Conservation (phyloP, 2,329 filamentous ascomycete genomes). For the Fusarium vanettenii region DNA sequence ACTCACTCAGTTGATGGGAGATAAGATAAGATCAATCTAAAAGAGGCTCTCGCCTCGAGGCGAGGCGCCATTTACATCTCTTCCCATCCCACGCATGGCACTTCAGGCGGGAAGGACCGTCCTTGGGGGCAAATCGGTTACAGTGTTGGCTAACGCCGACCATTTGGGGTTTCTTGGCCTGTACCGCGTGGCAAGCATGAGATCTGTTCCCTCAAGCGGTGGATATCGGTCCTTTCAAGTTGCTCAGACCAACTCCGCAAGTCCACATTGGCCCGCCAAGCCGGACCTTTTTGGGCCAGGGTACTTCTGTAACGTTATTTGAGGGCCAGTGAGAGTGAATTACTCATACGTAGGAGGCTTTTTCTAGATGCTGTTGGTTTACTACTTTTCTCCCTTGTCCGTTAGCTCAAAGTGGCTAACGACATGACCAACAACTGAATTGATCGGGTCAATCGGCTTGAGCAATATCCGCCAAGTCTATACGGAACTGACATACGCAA, state of each 20-base stretch:
- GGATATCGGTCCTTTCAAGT: neutral
- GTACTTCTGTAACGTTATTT: neutral
- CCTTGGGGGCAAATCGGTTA: neutral
- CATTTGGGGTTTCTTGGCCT: neutral
- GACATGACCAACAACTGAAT: neutral
- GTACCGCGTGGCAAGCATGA: neutral
- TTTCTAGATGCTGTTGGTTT: neutral
- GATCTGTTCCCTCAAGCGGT: neutral
- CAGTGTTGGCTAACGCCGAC: neutral
- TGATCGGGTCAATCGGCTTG: neutral
- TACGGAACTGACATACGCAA: neutral
- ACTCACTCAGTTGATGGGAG: neutral
- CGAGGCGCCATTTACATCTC: neutral
- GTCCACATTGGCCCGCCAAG: neutral
- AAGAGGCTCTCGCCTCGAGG: neutral
- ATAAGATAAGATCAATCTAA: constrained; percentile 3
- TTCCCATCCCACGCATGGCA: neutral
- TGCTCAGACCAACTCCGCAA: neutral
- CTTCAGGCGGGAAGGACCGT: neutral
- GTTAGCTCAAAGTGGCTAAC: neutral
- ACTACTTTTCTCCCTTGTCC: neutral
- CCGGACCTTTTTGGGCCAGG: neutral
- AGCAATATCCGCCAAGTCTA: neutral
- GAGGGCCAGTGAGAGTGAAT: neutral
- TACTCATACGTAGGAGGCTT: neutral